phyloP scores from a whole-genome alignment of 2,329 filamentous ascomycete species.

The Orbilia quercus region DNA sequence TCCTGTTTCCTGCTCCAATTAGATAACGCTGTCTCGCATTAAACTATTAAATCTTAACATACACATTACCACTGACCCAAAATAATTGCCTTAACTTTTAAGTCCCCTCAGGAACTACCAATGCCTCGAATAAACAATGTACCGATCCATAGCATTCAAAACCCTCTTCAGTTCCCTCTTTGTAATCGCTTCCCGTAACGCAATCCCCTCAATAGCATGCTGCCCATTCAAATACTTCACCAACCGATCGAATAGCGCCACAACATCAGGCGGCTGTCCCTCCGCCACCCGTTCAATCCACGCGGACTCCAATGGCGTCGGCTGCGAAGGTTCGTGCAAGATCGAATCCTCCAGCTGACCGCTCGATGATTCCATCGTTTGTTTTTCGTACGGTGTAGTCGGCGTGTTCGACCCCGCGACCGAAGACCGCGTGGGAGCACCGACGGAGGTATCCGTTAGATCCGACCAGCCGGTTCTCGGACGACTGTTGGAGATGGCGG shows the following conservation, averaged over 20 bases:
- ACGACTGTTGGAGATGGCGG: constrained; percentile 58
- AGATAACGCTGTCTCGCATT: no score
- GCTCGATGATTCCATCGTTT: constrained; percentile 32
- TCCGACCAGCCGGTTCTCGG: constrained; percentile 54
- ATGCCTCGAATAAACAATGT: constrained; percentile 73
- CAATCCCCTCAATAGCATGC: constrained; percentile 85
- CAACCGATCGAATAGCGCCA: constrained; percentile 66
- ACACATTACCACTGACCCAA: no score
- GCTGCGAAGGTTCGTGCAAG: constrained; percentile 81
- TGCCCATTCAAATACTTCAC: constrained; percentile 89
- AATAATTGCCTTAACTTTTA: background rate
- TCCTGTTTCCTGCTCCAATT: no score
- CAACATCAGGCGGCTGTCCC: constrained; percentile 57
- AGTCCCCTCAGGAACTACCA: no score
- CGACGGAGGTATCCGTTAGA: constrained; percentile 57
- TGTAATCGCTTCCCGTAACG: constrained; percentile 85
- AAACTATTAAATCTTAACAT: no score
- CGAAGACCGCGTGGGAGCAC: constrained; percentile 39
- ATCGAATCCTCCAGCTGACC: constrained; percentile 71
- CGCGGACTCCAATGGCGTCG: constrained; percentile 79
- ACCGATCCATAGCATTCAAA: constrained; percentile 74
- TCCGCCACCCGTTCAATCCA: constrained; percentile 68
- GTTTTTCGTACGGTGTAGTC: constrained; percentile 65
- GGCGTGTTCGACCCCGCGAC: constrained; percentile 29
- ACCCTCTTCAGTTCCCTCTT: constrained; percentile 80